These are phyloP conservation scores for Colletotrichum sp. DNA, from an alignment of 2,329 filamentous ascomycete genomes.

Conservation along the genomic window DNA sequence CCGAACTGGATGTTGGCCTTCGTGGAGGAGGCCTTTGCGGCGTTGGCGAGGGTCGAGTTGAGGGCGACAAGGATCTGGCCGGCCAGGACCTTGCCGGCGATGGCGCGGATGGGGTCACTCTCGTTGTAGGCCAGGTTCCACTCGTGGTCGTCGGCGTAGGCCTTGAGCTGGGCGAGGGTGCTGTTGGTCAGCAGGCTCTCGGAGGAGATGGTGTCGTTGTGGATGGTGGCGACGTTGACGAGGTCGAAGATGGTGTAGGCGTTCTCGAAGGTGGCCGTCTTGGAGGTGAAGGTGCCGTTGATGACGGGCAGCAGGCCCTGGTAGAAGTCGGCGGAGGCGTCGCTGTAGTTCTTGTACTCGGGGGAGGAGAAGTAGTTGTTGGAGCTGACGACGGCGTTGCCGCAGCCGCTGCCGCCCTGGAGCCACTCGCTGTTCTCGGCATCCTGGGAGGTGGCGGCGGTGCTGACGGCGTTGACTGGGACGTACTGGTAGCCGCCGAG, in stretches of 20 bases:
- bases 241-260: conserved; percentile 68
- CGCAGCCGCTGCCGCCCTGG: conserved; percentile 62
- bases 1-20: conserved; percentile 62
- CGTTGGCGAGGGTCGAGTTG: conserved; percentile 49
- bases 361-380: conserved; percentile 57
- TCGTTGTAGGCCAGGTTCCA: conserved; percentile 83
- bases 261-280: conserved; percentile 59
- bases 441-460: conserved; percentile 58
- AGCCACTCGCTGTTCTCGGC: conserved; percentile 64
- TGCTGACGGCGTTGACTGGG: conserved; percentile 68
- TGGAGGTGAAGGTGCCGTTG: conserved; percentile 53
- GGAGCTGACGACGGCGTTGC: conserved; percentile 58
- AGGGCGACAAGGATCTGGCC: conserved; percentile 60
- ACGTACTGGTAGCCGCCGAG: conserved; percentile 86
- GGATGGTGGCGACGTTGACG: conserved; percentile 64
- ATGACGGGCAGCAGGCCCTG: conserved; percentile 57
- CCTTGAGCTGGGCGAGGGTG: conserved; percentile 67
- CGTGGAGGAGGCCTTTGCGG: conserved; percentile 47
- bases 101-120: conserved; percentile 68
- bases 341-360: conserved; percentile 49
- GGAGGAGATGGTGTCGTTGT: conserved; percentile 65
- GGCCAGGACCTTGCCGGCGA: conserved; percentile 62
- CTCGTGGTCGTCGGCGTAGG: conserved; percentile 81
- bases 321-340: conserved; percentile 66
- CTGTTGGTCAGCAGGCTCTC: conserved; percentile 63